Evolutionary conservation across 768 basidiomycete genomes (phyloP).

Genomic region (Peribolospora baueri): DNA sequence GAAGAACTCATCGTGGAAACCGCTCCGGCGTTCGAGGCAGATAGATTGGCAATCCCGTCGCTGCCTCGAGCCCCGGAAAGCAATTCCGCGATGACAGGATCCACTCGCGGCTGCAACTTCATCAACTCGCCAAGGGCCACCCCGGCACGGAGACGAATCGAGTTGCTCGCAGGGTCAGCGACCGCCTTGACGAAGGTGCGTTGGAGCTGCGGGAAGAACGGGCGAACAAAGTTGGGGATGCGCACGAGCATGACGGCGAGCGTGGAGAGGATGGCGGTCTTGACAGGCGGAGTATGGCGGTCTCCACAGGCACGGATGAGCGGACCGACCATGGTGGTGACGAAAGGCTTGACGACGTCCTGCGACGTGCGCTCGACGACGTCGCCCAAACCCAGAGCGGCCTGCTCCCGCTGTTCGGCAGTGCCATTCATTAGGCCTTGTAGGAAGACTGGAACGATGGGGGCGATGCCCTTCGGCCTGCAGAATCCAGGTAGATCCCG

Average conservation of each 20-base stretch:
- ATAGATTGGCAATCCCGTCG: slow-evolving; percentile 38
- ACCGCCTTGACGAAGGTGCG: slow-evolving; percentile 87
- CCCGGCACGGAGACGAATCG: slow-evolving; percentile 58
- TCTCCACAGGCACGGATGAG: slow-evolving; percentile 18
- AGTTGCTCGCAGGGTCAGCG: slow-evolving; percentile 48
- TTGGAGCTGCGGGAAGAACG: slow-evolving; percentile 95
- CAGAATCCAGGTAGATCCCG: slow-evolving; percentile 62
- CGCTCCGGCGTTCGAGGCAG: slow-evolving; percentile 11
- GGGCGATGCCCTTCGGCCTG: slow-evolving; percentile 47
- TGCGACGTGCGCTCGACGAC: slow-evolving; percentile 72
- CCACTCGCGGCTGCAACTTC: slow-evolving; percentile 60
- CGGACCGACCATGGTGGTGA: slow-evolving; percentile 83
- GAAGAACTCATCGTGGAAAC: slow-evolving; percentile 14
- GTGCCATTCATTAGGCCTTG: slow-evolving; percentile 71
- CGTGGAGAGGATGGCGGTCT: slow-evolving; percentile 67
- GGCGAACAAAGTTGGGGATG: slow-evolving; percentile 73
- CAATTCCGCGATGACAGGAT: background rate
- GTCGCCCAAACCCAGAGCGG: slow-evolving; percentile 88
- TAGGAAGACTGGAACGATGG: slow-evolving; percentile 37
- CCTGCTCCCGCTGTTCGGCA: slow-evolving; percentile 66
- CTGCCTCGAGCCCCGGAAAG: slow-evolving; percentile 48
- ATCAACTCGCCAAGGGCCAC: slow-evolving; percentile 70
- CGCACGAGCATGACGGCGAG: slow-evolving; percentile 60
- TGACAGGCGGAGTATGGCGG: slow-evolving; percentile 66
- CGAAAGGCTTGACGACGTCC: slow-evolving; percentile 71